Evolutionary conservation across 129 eudicot species (phyloP), one percentile per base, ranked within the genome.

Genomic region (Pittosporum tobira): DNA sequence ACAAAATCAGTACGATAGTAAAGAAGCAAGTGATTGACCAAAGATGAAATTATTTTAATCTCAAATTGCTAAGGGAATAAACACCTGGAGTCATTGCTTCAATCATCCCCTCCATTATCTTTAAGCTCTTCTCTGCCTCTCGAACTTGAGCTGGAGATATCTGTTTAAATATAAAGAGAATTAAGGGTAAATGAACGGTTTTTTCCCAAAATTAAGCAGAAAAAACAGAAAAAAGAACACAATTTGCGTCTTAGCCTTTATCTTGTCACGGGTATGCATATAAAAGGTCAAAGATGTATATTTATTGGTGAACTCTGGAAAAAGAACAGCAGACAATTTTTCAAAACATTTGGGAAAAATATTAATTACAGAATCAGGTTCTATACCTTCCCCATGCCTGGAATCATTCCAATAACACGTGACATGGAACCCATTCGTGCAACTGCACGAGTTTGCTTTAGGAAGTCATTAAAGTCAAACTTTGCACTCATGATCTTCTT

Each of bases 381-480:
- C 21, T 23, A 28, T 78, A 88, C 96, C 95, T 90, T 90, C 24
- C 84, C 95, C 98, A 90, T 90, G 67, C 98, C 98, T 47, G 98
- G 98, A 75, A 90, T 86, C 98, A 90, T 90, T 66, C 98, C 98
- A 71, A 90, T 71, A 76, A 90, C 90, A 66, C 95, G 95, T 12
- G 94, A 78, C 98, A 90, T 78, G 63, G 98, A 83, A 55, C 98
- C 98, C 98, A 90, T 86, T 11, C 62, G 76, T 45, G 98, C 95
- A 68, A 90, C 94, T 36, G 98, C 83, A 26, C 94, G 87, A 37
- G 94, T 90, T 75, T 90, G 95, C 73, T 90, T 90, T 59, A 90
- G 77, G 73, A 90, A 86, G 83, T 90, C 98, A 31, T 90, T 90
- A 60, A 90, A 90, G 74, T 90, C 98, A 47, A 82, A 90, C 48